phyloP scores from a whole-genome alignment of 148 eudicot species.

The Rhododendron simsii region DNA sequence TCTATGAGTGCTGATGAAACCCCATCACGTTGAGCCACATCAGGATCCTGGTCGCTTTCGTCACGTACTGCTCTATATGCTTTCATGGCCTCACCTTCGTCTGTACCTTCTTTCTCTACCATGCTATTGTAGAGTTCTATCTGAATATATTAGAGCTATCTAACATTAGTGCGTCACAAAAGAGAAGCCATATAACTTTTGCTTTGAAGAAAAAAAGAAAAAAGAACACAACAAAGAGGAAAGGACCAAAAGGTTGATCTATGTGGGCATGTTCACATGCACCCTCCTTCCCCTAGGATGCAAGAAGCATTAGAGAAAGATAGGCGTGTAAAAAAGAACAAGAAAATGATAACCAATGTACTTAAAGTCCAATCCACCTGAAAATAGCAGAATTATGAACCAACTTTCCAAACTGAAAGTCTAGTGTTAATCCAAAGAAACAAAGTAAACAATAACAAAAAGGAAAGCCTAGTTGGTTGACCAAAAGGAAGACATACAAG shows the following conservation, averaged over 20 bases:
- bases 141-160: slow-evolving; percentile 28
- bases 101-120: slow-evolving; percentile 69
- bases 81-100: slow-evolving; percentile 64
- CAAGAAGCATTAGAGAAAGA: slow-evolving; percentile 1
- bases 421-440: background rate
- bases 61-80: slow-evolving; percentile 77
- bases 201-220: background rate
- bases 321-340: background rate
- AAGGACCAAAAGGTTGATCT: background rate
- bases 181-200: background rate
- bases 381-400: background rate
- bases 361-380: background rate
- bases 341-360: background rate
- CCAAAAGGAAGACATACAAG: background rate
- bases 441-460: background rate
- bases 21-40: slow-evolving; percentile 37
- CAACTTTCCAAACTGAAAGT: background rate
- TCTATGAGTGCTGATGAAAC: slow-evolving; percentile 78
- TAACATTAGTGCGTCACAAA: background rate
- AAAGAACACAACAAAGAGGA: background rate
- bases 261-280: background rate
- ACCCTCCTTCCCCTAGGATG: background rate
- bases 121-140: slow-evolving; percentile 72
- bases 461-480: background rate
- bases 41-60: slow-evolving; percentile 56